Evolutionary conservation across 1,284 basidiomycete genomes (phyloP), one percentile per base, ranked within the genome.

Genomic region (Sparassis latifolia): DNA sequence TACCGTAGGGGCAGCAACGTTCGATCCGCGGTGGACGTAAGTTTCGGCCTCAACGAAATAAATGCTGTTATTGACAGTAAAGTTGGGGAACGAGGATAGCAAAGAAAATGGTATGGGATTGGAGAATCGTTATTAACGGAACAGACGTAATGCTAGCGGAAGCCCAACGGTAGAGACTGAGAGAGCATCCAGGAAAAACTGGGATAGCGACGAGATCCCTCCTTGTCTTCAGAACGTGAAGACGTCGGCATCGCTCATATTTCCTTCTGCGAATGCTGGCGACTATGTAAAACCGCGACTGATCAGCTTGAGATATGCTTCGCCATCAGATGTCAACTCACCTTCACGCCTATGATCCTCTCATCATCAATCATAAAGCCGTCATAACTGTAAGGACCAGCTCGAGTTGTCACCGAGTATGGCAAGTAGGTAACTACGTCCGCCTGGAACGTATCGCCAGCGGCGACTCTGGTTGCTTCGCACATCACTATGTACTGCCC

Each of bases 331-430:
- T 42, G 27, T 6, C 4, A 1, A 55, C 66, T 35, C 37, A 67
- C 66, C 61, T 64, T 66, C 49, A 68, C 53, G 30, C 66, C 66
- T 44, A 68, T 52, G 32, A 68, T 54, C 44, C 65, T 37, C 51
- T 67, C 64, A 39, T 67, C 65, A 48, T 63, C 63, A 41, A 65
- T 57, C 63, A 65, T 65, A 50, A 65, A 63, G 2, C 62, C 62
- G 1, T 58, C 59, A 42, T 61, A 63, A 2, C 49, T 42, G 28
- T 48, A 43, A 33, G 47, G 48, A 37, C 9, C 48, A 28, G 42
- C 30, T 20, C 53, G 30, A 27, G 47, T 28, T 5, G 51, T 41
- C 38, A 35, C 28, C 10, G 51, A 27, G 46, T 55, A 57, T 20
- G 55, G 55, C 50, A 56, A 10, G 52, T 48, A 38, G 7, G 51